Evolutionary conservation across 768 basidiomycete species (phyloP), one percentile per base, ranked within the genome.

Genomic region (Sutorius australiensis): DNA sequence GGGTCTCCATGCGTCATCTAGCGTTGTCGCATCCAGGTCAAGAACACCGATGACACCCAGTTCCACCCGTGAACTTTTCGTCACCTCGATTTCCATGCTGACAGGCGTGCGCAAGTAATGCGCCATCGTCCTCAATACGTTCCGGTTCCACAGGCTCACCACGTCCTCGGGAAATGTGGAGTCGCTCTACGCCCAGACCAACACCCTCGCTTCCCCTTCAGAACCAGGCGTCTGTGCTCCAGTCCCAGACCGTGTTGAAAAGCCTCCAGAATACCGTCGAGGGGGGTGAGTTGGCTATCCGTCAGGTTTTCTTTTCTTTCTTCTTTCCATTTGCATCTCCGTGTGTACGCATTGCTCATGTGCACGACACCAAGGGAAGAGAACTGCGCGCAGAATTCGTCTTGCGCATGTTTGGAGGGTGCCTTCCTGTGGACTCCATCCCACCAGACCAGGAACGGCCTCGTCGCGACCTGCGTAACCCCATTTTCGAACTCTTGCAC

Each of bases 1-100:
- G 54, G 21, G 54, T 42, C 24, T 37, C 34, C 34, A 13, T 14
- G 14, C 5, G 14, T 12, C 2, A 16, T 7, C 16, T 16, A 36
- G n/a, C 34, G n/a, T 0, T 12, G 16, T 16, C 34, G 6, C 3
- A 2, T n/a, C 43, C 53, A 76, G 77, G 83, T 94, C 58, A 95
- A 94, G 70, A 92, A 89, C 62, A 84, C 83, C 2, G 92, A 93
- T 57, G 91, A 91, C 60, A 76, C 81, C 65, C 81, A 84, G 57
- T 91, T 78, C 53, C 80, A 82, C 56, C 65, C 74, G 34, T 79
- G 78, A 79, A 80, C 77, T 1, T 79, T 79, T 56, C 73, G 75
- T n/a, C 78, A 79, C 48, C 78, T 79, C 16, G 78, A 79, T 56
- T 79, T 79, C 55, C 78, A 76, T 56, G 68, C 76, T 16, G 78